Percentiles rank a stretch among this genome's conserved stretches.
Evolutionary conservation across 768 basidiomycete genomes (phyloP).

Genomic region (Serendipita sp.): DNA sequence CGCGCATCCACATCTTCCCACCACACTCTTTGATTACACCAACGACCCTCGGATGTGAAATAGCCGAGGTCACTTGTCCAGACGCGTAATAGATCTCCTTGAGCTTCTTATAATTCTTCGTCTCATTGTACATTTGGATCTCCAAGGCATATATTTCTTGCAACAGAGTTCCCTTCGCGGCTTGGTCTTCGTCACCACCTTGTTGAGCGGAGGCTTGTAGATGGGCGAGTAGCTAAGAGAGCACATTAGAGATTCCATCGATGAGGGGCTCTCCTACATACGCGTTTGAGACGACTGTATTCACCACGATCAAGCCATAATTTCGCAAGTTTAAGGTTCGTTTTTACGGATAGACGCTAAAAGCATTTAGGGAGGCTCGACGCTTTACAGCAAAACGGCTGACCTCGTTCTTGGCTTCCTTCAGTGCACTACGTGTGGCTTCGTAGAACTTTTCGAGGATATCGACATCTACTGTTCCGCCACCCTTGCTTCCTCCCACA

Average conservation of each 20-base stretch:
- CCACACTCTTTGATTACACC: conserved; percentile 98
- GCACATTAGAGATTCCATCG: neutral
- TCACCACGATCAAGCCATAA: conserved; percentile 94
- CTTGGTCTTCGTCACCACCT: conserved; percentile 71
- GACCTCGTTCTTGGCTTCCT: conserved; percentile 89
- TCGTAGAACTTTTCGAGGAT: conserved; percentile 92
- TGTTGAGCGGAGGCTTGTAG: conserved; percentile 36
- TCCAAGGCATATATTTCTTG: conserved; percentile 96
- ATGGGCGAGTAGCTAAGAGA: conserved; percentile 53
- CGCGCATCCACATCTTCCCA: conserved; percentile 99
- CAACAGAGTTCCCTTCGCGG: conserved; percentile 65
- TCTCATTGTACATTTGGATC: conserved; percentile 99
- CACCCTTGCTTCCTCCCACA: conserved; percentile 66
- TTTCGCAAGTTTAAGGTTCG: conserved; percentile 92
- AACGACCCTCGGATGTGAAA: conserved; percentile 96
- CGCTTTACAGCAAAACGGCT: neutral
- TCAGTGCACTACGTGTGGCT: conserved; percentile 72
- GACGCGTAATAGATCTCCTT: conserved; percentile 99
- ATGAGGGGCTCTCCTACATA: conserved; percentile 18
- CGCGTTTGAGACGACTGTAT: conserved; percentile 67
- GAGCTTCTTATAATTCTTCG: conserved; percentile 85
- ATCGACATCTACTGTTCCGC: conserved; percentile 35
- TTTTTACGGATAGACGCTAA: conserved; percentile 84
- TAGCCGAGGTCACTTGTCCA: conserved; percentile 81
- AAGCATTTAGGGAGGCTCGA: neutral